Evolutionary conservation across 805 yeast species (phyloP), one percentile per base, ranked within the genome.

Genomic region (Suhomyces kilbournensis): DNA sequence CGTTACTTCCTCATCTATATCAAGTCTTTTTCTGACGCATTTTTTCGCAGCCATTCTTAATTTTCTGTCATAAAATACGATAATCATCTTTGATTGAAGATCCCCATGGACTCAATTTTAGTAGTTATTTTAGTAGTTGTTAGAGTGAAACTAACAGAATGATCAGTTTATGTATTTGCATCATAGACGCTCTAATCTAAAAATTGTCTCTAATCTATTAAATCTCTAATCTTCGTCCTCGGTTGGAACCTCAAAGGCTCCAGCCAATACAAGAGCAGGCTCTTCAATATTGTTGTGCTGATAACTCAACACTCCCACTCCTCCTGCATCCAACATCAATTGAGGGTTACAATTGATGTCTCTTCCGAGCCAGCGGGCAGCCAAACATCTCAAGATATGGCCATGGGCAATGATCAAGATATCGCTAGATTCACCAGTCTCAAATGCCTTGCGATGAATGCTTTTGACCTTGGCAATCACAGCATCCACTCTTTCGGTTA

Each of bases 261-360:
- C 96, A 2, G 96, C 88, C 53, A 93, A 76, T 48, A 78, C 82
- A 52, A 93, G 67, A 0, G 97, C 97, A 3, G 97, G 97, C 70
- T 93, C 97, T 38, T 86, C 78, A 51, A 89, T 78, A 66, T 79
- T 84, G 64, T 86, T 84, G 68, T 92, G 98, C 62, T 90, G 96
- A 68, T 92, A 92, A 57, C 94, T 84, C 64, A 93, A 75, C 1
- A 91, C 96, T 55, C 97, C 97, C 42, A 90, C 89, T 43, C 97
- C 97, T 57, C 97, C 97, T 25, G 98, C 96, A 66, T 93, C 97
- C 59, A 93, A 75, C 67, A 93, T 75, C 68, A 91, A 85, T 59
- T 85, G 82, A 8, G 97, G 97, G 66, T 92, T 88, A 46, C 66
- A 72, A 55, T 72, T 66, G 53, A 87, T 74, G n/a, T 76, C 76